Evolutionary conservation across 2,329 filamentous ascomycete species (phyloP).

Genomic region (Elsinoe australis): DNA sequence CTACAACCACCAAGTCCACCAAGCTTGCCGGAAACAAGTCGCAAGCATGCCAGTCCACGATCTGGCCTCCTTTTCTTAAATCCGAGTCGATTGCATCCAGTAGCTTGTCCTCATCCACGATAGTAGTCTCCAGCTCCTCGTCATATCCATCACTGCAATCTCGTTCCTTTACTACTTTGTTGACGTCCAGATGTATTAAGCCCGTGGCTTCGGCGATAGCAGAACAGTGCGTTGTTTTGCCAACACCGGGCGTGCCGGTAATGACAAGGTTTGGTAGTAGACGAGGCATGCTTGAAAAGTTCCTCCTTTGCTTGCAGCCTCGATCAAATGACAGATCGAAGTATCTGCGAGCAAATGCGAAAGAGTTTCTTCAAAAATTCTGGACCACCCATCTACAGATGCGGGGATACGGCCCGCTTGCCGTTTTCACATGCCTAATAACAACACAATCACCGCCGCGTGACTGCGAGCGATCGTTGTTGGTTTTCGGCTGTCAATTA

Average conservation of each 20-base stretch:
- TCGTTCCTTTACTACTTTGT: slow-evolving; percentile 83
- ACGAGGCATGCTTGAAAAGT: slow-evolving; percentile 36
- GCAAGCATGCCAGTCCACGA: slow-evolving; percentile 98
- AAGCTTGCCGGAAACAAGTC: slow-evolving; percentile 88
- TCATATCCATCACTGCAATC: slow-evolving; percentile 83
- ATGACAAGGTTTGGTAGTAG: slow-evolving; percentile 78
- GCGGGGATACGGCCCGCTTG: no score
- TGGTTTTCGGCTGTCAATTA: no score
- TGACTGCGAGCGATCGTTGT: no score
- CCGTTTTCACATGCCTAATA: no score
- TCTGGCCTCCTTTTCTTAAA: slow-evolving; percentile 66
- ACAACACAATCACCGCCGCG: no score
- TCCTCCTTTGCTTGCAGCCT: no score
- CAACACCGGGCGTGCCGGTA: slow-evolving; percentile 90
- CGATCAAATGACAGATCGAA: no score
- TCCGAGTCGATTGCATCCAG: slow-evolving; percentile 84
- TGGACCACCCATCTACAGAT: not conserved
- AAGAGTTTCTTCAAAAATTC: no score
- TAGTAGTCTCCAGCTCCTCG: slow-evolving; percentile 73
- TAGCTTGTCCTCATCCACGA: slow-evolving; percentile 95
- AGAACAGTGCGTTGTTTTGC: slow-evolving; percentile 90
- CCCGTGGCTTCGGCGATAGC: slow-evolving; percentile 67
- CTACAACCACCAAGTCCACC: slow-evolving; percentile 90
- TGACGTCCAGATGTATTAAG: slow-evolving; percentile 77
- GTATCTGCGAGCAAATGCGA: no score